phyloP scores from a whole-genome alignment of 1,139 yeast species.

The Yamadazyma conglobata region DNA sequence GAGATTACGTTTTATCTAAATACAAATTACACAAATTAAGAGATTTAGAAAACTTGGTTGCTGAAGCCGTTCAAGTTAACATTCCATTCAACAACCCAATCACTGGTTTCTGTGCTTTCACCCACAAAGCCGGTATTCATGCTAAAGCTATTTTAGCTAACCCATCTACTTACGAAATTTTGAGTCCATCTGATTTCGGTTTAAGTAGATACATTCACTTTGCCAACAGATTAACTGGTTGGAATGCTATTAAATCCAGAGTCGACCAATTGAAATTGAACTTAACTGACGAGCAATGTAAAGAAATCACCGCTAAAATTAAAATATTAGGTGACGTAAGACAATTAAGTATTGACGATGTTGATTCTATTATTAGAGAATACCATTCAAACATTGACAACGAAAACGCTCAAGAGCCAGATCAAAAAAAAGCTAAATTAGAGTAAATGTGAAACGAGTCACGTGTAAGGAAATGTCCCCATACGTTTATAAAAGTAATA shows the following conservation, averaged over 20 bases:
- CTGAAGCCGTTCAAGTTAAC: constrained; percentile 56
- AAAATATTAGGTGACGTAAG: constrained; percentile 56
- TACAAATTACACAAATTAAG: constrained; percentile 53
- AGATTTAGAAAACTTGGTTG: constrained; percentile 55
- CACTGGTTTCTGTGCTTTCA: constrained; percentile 61
- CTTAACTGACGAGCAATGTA: constrained; percentile 54
- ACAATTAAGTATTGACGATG: constrained; percentile 47
- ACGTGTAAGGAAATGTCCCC: too few relatives aligned
- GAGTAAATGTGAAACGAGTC: constrained; percentile 5
- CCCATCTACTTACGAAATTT: constrained; percentile 57
- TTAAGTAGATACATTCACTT: constrained; percentile 56
- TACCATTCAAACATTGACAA: constrained; percentile 21
- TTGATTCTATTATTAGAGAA: constrained; percentile 46
- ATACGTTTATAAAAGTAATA: too few relatives aligned
- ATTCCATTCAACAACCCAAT: constrained; percentile 60
- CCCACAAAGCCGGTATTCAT: constrained; percentile 61
- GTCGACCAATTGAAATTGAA: constrained; percentile 47
- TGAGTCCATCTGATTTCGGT: constrained; percentile 56
- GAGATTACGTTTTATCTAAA: constrained; percentile 55
- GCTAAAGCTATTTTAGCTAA: constrained; percentile 60
- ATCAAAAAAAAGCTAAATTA: constrained; percentile 10
- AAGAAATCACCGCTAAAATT: constrained; percentile 51
- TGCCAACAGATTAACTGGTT: constrained; percentile 58
- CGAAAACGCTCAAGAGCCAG: constrained; percentile 9
- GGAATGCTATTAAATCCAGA: constrained; percentile 48